Evolutionary conservation across 176 grass and related monocot species (phyloP).

Genomic region (Otatea glauca): DNA sequence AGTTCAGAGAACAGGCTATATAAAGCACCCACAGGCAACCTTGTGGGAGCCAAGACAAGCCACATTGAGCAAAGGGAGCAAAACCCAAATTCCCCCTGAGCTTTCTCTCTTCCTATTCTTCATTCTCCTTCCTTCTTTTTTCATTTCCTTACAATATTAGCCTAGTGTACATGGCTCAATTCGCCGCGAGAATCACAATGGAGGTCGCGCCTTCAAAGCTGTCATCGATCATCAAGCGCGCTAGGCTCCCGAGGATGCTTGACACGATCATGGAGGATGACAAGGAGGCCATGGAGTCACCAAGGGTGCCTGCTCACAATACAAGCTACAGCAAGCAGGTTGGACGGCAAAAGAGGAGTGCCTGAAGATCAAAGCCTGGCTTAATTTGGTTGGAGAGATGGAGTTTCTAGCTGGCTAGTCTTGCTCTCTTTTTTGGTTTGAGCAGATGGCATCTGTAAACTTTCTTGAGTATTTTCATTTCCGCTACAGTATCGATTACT

Average conservation of each 20-base stretch:
- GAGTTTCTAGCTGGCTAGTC: background rate
- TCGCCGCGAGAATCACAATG: constrained; percentile 2
- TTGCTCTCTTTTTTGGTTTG: constrained; percentile 34
- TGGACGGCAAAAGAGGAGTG: background rate
- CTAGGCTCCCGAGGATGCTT: constrained; percentile 32
- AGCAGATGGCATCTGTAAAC: constrained; percentile 30
- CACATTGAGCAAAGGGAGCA: background rate
- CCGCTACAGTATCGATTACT: background rate
- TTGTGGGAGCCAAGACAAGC: constrained; percentile 1
- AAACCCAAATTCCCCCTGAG: constrained; percentile 24
- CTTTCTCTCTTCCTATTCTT: background rate
- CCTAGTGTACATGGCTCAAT: constrained; percentile 23
- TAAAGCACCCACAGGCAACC: constrained; percentile 12
- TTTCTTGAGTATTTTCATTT: constrained; percentile 5
- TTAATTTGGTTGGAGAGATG: background rate
- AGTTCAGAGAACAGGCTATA: constrained; percentile 15
- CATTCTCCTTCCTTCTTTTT: background rate
- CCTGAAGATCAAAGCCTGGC: constrained; percentile 39
- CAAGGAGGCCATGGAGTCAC: constrained; percentile 35
- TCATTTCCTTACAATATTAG: background rate
- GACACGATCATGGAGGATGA: constrained; percentile 50
- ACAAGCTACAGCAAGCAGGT: background rate
- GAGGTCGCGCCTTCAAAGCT: constrained; percentile 52
- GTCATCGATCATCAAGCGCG: background rate
- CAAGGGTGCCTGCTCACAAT: background rate